phyloP scores from a whole-genome alignment of 306 rosid genomes.

The Lathyrus aphaca region DNA sequence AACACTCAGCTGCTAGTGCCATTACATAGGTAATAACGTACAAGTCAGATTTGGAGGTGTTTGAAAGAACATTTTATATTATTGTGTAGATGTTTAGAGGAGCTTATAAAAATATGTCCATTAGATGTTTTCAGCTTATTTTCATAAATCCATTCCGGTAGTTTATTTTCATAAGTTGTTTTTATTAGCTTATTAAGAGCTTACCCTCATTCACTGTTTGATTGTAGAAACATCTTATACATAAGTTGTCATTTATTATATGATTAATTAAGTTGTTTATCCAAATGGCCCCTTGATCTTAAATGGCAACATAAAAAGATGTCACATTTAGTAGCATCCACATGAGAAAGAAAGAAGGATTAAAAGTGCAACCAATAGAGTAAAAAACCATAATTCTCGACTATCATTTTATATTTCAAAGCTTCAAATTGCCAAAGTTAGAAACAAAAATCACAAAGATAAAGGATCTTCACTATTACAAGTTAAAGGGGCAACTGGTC shows the following conservation, averaged over 20 bases:
- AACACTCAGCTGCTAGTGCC: conserved; percentile 21
- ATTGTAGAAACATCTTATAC: neutral
- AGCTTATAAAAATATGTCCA: neutral
- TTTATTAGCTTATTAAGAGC: conserved; percentile 2
- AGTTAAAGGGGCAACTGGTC: conserved; percentile 7
- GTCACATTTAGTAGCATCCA: neutral
- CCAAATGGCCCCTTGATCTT: neutral
- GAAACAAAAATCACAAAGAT: conserved; percentile 5
- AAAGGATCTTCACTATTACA: neutral
- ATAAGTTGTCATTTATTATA: neutral
- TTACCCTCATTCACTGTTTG: neutral
- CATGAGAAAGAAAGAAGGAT: conserved; percentile 16
- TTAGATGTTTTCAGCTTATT: neutral
- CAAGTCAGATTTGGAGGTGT: neutral
- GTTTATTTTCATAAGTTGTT: neutral
- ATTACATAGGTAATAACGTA: conserved; percentile 1
- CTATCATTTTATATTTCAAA: neutral
- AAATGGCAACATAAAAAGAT: conserved; percentile 27
- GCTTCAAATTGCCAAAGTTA: conserved; percentile 4
- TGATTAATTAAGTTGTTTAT: neutral
- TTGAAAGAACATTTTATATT: neutral
- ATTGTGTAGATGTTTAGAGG: neutral
- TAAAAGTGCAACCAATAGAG: neutral
- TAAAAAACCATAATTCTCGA: neutral
- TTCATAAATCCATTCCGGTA: neutral